phyloP scores from a whole-genome alignment of 805 yeast species.

The Pichia kluyveri region DNA sequence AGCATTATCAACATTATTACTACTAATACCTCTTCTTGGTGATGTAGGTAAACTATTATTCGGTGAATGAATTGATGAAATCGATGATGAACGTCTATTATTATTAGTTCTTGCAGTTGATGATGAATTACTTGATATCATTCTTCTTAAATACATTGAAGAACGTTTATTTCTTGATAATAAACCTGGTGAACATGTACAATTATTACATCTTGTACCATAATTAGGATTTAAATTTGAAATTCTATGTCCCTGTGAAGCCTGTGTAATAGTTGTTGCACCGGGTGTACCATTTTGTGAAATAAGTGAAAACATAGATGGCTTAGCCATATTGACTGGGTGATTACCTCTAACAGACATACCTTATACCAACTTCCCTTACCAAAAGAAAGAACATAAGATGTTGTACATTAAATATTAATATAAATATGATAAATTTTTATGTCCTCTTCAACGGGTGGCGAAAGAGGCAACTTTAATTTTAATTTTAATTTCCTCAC shows the following conservation, averaged over 20 bases:
- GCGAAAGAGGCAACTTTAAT: no score
- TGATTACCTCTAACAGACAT: conserved; percentile 1
- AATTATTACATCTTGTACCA: conserved; percentile 54
- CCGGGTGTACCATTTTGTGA: conserved; percentile 25
- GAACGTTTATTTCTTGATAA: conserved; percentile 59
- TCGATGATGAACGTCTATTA: conserved; percentile 2
- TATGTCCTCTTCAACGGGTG: no score
- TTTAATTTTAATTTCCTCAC: no score
- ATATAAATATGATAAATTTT: no score
- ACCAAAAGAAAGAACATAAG: no score
- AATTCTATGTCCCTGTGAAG: conserved; percentile 16
- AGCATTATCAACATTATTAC: no score
- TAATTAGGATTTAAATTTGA: conserved; percentile 10
- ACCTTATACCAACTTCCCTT: no score
- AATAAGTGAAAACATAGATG: conserved; percentile 34
- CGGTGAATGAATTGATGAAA: not conserved
- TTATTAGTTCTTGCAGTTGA: not conserved
- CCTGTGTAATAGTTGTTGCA: conserved; percentile 22
- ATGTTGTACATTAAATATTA: no score
- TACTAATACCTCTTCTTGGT: conserved; percentile 1
- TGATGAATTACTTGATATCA: conserved; percentile 13
- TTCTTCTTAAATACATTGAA: conserved; percentile 30
- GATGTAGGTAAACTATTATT: conserved; percentile 5
- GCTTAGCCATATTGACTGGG: conserved; percentile 17
- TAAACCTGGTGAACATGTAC: conserved; percentile 81